Evolutionary conservation across 805 yeast species (phyloP), one percentile per base, ranked within the genome.

Genomic region (Starmerella sp.): DNA sequence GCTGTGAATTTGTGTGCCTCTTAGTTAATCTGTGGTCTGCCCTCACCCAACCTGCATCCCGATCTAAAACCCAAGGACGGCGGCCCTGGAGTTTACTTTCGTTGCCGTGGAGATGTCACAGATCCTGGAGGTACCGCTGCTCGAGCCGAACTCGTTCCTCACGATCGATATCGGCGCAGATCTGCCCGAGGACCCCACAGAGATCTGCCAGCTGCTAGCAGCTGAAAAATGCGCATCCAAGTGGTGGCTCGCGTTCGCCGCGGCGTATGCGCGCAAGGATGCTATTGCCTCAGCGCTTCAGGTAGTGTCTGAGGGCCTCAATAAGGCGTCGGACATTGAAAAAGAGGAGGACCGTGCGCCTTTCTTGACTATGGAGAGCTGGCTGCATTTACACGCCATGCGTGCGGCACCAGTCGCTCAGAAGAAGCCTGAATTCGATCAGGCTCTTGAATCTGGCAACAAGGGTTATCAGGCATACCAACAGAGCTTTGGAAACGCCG

Each of bases 131-230:
- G 84, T 91, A 64, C 96, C 95, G 44, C 73, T 88, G 66, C 76
- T 76, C 59, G 84, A 78, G 54, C 82, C 83, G 55, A 86, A 84
- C 63, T 95, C 89, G 70, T 85, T 87, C 58, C 96, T 91, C 59
- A 84, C 87, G 52, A 79, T 93, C 62, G 91, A 89, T 64, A 76
- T 85, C 57, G 78, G 78, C 52, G 81, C 82, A 37, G 97, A 91
- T 65, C 74, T 89, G 54, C 95, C 96, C 5, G 95, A 86, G 28
- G 96, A 91, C 67, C 86, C 96, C 5, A 76, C 80, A 46, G 97
- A 93, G 65, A 75, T 93, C 59, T 81, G 85, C 60, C 78, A 80
- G 31, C 77, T 91, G 58, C 73, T 93, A 59, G 84, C 85, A 58
- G 86, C 85, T 60, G 97, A 93, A 71, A 79, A 78, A 54, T 83